Evolutionary conservation across 352 stramenopile species (phyloP), one percentile per base, ranked within the genome.

Genomic region (Pythium aquatile): DNA sequence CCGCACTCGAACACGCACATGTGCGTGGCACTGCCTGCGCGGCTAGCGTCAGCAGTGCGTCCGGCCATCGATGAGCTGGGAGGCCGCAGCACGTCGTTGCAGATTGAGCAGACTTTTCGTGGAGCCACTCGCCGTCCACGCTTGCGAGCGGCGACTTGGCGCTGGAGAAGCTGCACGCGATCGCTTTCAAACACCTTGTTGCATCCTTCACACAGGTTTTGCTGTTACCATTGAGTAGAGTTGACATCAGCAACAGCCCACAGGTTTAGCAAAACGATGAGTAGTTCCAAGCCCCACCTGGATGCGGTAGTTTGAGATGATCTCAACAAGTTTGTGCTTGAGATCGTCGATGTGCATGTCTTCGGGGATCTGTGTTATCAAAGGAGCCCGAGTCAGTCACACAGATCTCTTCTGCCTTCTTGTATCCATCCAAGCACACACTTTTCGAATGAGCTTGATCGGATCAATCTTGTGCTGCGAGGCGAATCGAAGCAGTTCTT

Each of bases 391-490:
- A 10, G 59, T 28, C 24, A 40, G 16, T 9, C 30, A 44, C 37
- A 56, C 0, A 30, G 4, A 32, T 8, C n/a, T 28, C 51, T 37
- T 65, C 14, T 8, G 42, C n/a, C 0, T 5, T n/a, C 8, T n/a
- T 26, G 28, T 11, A 46, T 30, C 11, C 20, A 28, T n/a, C 10
- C 2, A 39, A 44, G 26, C 33, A 32, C 63, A 40, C 68, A 91
- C 83, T 79, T 94, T 94, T 65, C 75, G 75, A 53, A 94, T 90
- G 28, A 94, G 78, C 62, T 89, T 90, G 55, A 92, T 90, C 10
- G 86, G 86, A 44, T 94, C 86, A 60, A 94, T 92, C 68, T 91
- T 89, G 78, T 94, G 81, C 39, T 91, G 76, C 6, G 79, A 75
- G 1, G 86, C 86, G 51, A 89, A 91, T 30, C 75, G 75, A 11